phyloP scores from a whole-genome alignment of 495 filamentous ascomycete species.

The Cudoniella acicularis region DNA sequence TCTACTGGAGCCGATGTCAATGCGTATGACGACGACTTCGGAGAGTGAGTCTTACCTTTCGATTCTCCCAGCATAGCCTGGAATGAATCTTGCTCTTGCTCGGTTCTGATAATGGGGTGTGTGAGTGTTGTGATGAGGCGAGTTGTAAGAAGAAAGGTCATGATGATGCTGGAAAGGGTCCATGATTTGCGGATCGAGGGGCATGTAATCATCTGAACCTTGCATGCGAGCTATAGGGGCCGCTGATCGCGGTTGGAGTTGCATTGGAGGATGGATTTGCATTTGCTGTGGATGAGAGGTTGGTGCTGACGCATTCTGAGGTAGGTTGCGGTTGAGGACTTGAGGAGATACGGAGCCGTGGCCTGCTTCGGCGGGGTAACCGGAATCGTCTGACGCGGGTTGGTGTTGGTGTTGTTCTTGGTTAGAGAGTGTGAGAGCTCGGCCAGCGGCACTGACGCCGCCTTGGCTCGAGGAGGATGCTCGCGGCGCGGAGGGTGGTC shows the following conservation, averaged over 20 bases:
- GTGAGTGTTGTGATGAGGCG: constrained; percentile 8
- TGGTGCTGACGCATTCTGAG: constrained; percentile 2
- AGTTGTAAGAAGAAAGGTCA: background rate
- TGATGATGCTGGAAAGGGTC: constrained; percentile 13
- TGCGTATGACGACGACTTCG: constrained; percentile 72
- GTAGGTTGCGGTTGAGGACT: constrained; percentile 22
- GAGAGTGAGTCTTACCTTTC: constrained; percentile 56
- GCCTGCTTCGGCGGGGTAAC: constrained; percentile 6
- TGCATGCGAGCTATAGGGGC: constrained; percentile 18
- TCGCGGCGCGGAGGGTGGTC: background rate
- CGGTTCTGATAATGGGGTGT: constrained; percentile 19
- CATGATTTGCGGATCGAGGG: constrained; percentile 28
- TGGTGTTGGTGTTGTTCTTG: constrained; percentile 8
- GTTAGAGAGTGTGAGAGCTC: constrained; percentile 13
- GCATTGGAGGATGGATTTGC: background rate
- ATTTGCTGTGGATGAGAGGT: background rate
- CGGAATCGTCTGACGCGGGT: background rate
- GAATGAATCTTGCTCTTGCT: constrained; percentile 15
- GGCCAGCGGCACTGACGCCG: constrained; percentile 19
- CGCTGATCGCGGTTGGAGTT: background rate
- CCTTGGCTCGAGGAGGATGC: constrained; percentile 5
- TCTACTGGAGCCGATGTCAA: constrained; percentile 61
- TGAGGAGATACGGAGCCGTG: constrained; percentile 24
- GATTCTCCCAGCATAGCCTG: constrained; percentile 23
- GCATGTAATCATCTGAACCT: constrained; percentile 19